phyloP scores from a whole-genome alignment of 768 basidiomycete genomes.

The Agaricus sinodeliciosus region DNA sequence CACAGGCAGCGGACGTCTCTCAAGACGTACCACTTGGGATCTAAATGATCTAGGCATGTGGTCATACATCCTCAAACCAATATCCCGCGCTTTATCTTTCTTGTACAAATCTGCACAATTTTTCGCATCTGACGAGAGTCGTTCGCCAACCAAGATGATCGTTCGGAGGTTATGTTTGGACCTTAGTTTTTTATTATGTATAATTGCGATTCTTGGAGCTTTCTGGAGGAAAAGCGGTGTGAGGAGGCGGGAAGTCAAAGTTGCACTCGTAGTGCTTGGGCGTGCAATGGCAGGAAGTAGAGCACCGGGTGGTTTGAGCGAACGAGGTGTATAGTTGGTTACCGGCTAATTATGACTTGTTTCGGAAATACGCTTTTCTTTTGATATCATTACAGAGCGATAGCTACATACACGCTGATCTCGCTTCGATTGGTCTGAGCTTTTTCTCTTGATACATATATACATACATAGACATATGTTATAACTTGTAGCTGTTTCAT shows the following conservation, averaged over 20 bases:
- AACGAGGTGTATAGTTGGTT: conserved; percentile 36
- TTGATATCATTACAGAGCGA: background rate
- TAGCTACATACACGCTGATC: background rate
- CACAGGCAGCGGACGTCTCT: background rate
- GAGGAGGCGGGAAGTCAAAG: conserved; percentile 60
- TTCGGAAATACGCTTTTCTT: background rate
- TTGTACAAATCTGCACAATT: conserved; percentile 49
- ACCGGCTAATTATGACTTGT: background rate
- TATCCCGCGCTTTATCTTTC: conserved; percentile 42
- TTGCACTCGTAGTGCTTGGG: conserved; percentile 65
- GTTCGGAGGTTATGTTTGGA: conserved; percentile 74
- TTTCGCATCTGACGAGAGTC: conserved; percentile 50
- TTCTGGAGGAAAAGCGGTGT: conserved; percentile 66
- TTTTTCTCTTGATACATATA: background rate
- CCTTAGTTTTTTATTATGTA: conserved; percentile 62
- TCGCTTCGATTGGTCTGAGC: background rate
- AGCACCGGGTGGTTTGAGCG: conserved; percentile 36
- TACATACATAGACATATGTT: background rate
- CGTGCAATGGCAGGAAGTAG: conserved; percentile 58
- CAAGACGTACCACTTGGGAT: conserved; percentile 53
- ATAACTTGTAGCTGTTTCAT: background rate
- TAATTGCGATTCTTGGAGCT: conserved; percentile 50
- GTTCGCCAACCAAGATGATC: conserved; percentile 61
- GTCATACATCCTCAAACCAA: conserved; percentile 63
- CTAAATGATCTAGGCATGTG: conserved; percentile 82